Base-by-base conservation (phyloP, 2,329 filamentous ascomycete genomes). In the Dendrostoma leiphaemia region DNA sequence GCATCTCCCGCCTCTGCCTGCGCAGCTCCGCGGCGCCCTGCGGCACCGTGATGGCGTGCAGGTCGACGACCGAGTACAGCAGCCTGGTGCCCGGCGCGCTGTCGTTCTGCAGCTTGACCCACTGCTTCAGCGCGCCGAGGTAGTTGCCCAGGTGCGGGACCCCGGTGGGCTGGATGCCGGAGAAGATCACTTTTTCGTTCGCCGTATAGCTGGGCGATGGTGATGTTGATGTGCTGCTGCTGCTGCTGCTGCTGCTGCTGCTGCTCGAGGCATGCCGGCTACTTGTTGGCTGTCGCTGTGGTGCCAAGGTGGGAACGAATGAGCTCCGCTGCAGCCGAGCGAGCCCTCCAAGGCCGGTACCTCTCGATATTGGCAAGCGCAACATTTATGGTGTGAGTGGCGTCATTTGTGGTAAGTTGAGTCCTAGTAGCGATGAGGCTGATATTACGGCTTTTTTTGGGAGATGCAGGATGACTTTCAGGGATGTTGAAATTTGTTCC, bases 71-170 rank as follows among this genome's bases (percentile, higher is more conserved):
- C 1, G 89, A 96, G 73, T 88, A 99, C 26, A 95, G 73, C 19
- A 96, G 76, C 54, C 80, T 86, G 10, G 85, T 82, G 4, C 73
- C 74, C 2, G 77, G 67, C 0, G 74, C 60, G 0, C 84, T 77
- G 34, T 80, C 74, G 57, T 91, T 75, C 61, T 99, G 93, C 7
- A 97, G 77, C 57, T 80, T 79, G 44, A 89, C 88, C 94, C 94
- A 99, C 77, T 91, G 85, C 48, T 84, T 83, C 52, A 99, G 75
- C 15, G 94, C 94, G 24, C 94, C 94, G 10, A 96, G 81, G 71
- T 97, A 99, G 73, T 99, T 99, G 52, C 94, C 94, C 28, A 99
- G 75, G 69, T 99, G 94, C 13, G 94, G 94, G 23, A 95, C 81
- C 32, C 93, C 94, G 0, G 94, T 99, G 17, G 94, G 94, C 71